Percentiles rank a stretch among this genome's conserved stretches.
Conservation (phyloP, 2,329 filamentous ascomycete genomes). For the Pseudogymnoascus sp. region DNA sequence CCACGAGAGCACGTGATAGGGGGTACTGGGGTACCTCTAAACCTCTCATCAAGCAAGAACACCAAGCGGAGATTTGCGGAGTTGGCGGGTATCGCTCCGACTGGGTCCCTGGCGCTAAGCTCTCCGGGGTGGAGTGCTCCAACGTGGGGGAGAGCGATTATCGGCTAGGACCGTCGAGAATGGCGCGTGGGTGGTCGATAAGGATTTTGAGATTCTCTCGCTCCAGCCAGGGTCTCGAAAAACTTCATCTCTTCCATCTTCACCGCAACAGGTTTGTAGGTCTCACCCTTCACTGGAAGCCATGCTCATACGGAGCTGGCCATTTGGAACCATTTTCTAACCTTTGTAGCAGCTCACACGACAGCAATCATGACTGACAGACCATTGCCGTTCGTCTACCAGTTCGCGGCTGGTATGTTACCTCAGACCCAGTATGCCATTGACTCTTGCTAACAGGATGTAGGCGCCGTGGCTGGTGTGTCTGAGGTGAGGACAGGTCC, state of each 20-base stretch:
- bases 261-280: conserved; percentile 6
- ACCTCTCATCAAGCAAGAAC: not conserved
- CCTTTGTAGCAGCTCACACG: not conserved
- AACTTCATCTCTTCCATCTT: conserved; percentile 1
- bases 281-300: not conserved
- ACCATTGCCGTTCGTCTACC: conserved; percentile 86
- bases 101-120: not conserved
- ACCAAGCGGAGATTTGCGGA: not conserved
- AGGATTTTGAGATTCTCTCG: conserved; percentile 4
- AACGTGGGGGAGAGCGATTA: conserved; percentile 8
- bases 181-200: conserved; percentile 1
- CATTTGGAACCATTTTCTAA: not conserved
- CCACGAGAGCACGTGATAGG: conserved; percentile 8
- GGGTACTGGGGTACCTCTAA: not conserved
- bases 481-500: conserved; percentile 67
- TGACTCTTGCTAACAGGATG: conserved; percentile 23
- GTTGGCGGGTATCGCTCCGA: not conserved
- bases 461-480: conserved; percentile 90
- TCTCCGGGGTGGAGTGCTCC: not conserved
- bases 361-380: conserved; percentile 54
- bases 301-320: not conserved
- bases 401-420: conserved; percentile 78
- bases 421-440: conserved; percentile 21
- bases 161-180: not conserved
- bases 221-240: not conserved